These are phyloP conservation scores for Choricystis sp. DNA, from an alignment of 139 green algal species.

Conservation along the genomic window DNA sequence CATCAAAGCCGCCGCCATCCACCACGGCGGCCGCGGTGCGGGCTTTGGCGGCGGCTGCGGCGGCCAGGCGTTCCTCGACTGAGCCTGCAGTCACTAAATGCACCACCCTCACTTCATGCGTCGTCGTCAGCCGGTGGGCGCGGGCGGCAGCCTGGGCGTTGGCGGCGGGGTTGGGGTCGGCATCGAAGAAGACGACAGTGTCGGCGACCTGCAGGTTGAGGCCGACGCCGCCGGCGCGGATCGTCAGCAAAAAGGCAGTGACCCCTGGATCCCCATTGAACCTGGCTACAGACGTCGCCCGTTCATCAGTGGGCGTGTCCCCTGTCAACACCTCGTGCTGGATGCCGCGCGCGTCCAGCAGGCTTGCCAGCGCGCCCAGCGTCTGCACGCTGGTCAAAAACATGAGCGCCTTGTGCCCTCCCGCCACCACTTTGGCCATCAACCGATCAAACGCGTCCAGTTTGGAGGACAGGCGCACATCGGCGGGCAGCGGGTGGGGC, in stretches of 20 bases:
- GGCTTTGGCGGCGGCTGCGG: conserved; percentile 14
- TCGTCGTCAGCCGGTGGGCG: conserved; percentile 57
- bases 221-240: conserved; percentile 61
- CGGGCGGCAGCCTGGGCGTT: conserved; percentile 45
- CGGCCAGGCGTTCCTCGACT: conserved; percentile 24
- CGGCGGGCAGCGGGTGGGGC: conserved; percentile 17
- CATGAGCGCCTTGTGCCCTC: conserved; percentile 44
- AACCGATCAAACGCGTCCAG: conserved; percentile 37
- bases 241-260: conserved; percentile 56
- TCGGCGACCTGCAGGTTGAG: conserved; percentile 71
- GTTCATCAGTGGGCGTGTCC: conserved; percentile 19
- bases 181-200: conserved; percentile 71
- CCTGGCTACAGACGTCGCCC: conserved; percentile 9
- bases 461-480: conserved; percentile 41
- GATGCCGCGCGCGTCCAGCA: conserved; percentile 33
- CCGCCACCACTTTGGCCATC: conserved; percentile 29
- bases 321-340: conserved; percentile 50
- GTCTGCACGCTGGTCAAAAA: conserved; percentile 63
- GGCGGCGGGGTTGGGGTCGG: background rate
- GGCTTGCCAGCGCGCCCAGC: conserved; percentile 52
- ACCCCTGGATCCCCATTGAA: conserved; percentile 13
- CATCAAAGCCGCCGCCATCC: conserved; percentile 71
- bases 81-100: conserved; percentile 18
- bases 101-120: conserved; percentile 21
- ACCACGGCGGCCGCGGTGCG: conserved; percentile 32